Evolutionary conservation across 805 yeast species (phyloP).

Genomic region (Metschnikowia rubicola): DNA sequence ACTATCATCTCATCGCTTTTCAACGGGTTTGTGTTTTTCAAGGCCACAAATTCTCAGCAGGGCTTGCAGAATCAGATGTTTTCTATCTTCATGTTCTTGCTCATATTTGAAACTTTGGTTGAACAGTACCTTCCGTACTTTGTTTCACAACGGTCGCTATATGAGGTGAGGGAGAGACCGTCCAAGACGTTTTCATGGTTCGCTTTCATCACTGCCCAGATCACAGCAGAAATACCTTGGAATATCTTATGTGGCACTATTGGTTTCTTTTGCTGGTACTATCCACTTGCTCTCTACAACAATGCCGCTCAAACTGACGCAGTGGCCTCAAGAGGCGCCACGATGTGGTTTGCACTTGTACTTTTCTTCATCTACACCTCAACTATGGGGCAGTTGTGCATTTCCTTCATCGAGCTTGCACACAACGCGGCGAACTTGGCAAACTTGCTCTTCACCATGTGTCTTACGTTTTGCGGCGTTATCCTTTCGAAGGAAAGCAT

Average conservation of each 20-base stretch:
- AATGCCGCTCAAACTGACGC: slow-evolving; percentile 10
- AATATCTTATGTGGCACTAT: slow-evolving; percentile 50
- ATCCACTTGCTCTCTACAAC: slow-evolving; percentile 31
- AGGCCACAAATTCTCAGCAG: slow-evolving; percentile 55
- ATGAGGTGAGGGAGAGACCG: slow-evolving; percentile 44
- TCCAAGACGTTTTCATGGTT: slow-evolving; percentile 42
- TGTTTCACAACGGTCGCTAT: slow-evolving; percentile 36
- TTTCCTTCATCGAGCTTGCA: slow-evolving; percentile 28
- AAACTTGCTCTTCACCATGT: slow-evolving; percentile 52
- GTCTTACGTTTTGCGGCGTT: slow-evolving; percentile 54
- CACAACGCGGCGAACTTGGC: slow-evolving; percentile 60
- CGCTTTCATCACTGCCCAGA: slow-evolving; percentile 37
- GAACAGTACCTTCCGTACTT: slow-evolving; percentile 42
- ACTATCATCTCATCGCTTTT: slow-evolving; percentile 51
- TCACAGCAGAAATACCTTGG: slow-evolving; percentile 45
- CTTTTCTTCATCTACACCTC: slow-evolving; percentile 18
- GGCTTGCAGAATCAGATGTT: slow-evolving; percentile 63
- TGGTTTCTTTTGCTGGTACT: slow-evolving; percentile 61
- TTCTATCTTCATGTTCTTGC: slow-evolving; percentile 42
- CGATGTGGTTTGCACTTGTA: slow-evolving; percentile 30
- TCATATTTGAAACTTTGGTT: slow-evolving; percentile 35
- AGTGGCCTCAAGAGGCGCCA: slow-evolving; percentile 30
- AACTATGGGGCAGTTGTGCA: slow-evolving; percentile 19
- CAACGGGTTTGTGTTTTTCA: slow-evolving; percentile 70
- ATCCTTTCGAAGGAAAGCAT: slow-evolving; percentile 38